Conservation (phyloP, 2,329 filamentous ascomycete genomes). For the Fusarium sp. region DNA sequence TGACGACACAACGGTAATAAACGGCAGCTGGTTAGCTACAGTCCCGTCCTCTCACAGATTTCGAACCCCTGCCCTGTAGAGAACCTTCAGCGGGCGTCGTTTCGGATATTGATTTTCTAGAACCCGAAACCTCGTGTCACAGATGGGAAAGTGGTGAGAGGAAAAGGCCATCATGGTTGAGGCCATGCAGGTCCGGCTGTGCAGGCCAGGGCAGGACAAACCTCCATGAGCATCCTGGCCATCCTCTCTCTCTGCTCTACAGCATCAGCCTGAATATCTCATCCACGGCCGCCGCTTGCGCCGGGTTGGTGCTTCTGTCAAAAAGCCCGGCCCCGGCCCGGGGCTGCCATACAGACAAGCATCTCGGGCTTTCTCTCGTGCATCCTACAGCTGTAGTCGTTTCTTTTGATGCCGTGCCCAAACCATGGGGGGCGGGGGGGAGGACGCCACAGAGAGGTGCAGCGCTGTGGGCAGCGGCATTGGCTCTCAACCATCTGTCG, state of each 20-base stretch:
- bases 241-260: neutral
- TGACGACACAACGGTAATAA: conserved; percentile 3
- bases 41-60: neutral
- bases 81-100: neutral
- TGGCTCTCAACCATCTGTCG: neutral
- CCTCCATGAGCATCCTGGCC: neutral
- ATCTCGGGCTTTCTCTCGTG: conserved; percentile 3
- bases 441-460: neutral
- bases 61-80: neutral
- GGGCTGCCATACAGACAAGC: neutral
- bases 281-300: conserved; percentile 3
- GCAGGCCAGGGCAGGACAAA: neutral
- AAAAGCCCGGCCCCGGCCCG: conserved; percentile 27
- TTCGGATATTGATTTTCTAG: conserved; percentile 25
- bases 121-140: neutral
- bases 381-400: neutral
- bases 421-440: neutral
- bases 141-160: conserved; percentile 3
- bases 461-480: neutral
- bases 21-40: neutral
- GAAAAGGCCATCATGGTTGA: neutral
- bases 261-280: neutral
- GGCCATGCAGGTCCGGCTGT: conserved; percentile 3
- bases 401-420: neutral
- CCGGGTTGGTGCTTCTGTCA: neutral